Percentiles rank a stretch among this genome's conserved stretches.
Evolutionary conservation across 2,329 filamentous ascomycete genomes (phyloP).

Genomic region (Sclerotinia glacialis): DNA sequence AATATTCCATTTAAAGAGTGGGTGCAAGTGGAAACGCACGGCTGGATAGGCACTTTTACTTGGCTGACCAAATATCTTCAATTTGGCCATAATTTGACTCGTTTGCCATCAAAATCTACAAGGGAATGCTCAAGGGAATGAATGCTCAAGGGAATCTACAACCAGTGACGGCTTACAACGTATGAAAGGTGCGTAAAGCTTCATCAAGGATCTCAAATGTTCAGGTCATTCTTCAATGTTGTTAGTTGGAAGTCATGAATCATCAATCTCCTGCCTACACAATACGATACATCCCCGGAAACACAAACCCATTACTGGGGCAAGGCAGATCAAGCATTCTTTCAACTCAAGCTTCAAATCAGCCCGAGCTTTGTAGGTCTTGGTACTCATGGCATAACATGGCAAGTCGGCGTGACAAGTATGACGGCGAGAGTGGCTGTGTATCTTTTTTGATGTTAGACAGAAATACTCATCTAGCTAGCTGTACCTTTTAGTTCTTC

Average conservation of each 20-base stretch:
- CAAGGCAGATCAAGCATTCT: slow-evolving; percentile 20
- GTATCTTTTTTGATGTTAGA: slow-evolving; percentile 8
- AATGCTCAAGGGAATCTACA: background rate
- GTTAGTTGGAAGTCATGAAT: background rate
- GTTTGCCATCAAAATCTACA: background rate
- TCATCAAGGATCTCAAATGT: background rate
- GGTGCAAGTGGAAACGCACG: slow-evolving; percentile 1
- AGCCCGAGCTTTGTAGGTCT: background rate
- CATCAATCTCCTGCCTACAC: background rate
- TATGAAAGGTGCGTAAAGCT: background rate
- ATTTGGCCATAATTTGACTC: slow-evolving; percentile 1
- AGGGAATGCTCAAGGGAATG: background rate
- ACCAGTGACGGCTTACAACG: background rate
- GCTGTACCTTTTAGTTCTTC: background rate
- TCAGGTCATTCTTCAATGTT: background rate
- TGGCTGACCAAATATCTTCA: slow-evolving; percentile 11
- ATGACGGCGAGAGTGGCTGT: slow-evolving; percentile 11
- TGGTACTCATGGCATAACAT: background rate
- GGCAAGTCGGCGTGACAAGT: background rate
- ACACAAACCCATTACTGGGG: slow-evolving; percentile 10
- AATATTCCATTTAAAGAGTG: background rate
- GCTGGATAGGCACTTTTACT: background rate
- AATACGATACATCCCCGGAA: background rate
- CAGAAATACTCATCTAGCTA: background rate
- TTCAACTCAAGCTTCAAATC: slow-evolving; percentile 4